Conservation (phyloP, 352 stramenopile species). For the Phytophthora niederhauseri region DNA sequence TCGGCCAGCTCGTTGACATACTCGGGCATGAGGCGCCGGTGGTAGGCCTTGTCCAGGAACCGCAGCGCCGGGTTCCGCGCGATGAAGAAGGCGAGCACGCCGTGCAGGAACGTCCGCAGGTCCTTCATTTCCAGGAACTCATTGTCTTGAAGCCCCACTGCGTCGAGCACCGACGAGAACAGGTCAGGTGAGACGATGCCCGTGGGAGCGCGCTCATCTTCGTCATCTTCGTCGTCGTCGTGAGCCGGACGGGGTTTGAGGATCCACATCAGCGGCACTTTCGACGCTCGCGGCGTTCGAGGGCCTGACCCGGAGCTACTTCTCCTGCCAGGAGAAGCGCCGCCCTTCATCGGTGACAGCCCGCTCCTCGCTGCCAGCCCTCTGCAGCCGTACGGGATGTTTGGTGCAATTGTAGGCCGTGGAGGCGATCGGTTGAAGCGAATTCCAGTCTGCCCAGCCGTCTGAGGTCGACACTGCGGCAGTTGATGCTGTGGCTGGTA, state of each 20-base stretch:
- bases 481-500: conserved; percentile 20
- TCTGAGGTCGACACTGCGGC: conserved; percentile 14
- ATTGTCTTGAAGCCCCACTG: conserved; percentile 42
- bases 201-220: not conserved
- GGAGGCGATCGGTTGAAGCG: conserved; percentile 34
- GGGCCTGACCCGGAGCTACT: conserved; percentile 4
- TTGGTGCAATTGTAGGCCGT: conserved; percentile 18
- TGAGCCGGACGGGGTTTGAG: conserved; percentile 21
- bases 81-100: conserved; percentile 62
- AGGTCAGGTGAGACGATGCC: conserved; percentile 47
- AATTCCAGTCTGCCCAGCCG: conserved; percentile 18
- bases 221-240: conserved; percentile 20
- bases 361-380: conserved; percentile 16
- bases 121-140: conserved; percentile 55
- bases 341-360: conserved; percentile 14
- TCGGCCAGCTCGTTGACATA: conserved; percentile 57
- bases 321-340: conserved; percentile 12
- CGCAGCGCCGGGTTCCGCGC: conserved; percentile 51
- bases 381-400: conserved; percentile 31
- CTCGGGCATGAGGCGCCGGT: conserved; percentile 53
- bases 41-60: conserved; percentile 69
- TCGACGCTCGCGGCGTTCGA: conserved; percentile 22
- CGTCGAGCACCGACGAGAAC: conserved; percentile 46
- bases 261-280: conserved; percentile 34
- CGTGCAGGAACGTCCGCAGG: conserved; percentile 52